These are phyloP conservation scores for Lactuca saligna DNA, from an alignment of 129 eudicot species.

Conservation along the genomic window DNA sequence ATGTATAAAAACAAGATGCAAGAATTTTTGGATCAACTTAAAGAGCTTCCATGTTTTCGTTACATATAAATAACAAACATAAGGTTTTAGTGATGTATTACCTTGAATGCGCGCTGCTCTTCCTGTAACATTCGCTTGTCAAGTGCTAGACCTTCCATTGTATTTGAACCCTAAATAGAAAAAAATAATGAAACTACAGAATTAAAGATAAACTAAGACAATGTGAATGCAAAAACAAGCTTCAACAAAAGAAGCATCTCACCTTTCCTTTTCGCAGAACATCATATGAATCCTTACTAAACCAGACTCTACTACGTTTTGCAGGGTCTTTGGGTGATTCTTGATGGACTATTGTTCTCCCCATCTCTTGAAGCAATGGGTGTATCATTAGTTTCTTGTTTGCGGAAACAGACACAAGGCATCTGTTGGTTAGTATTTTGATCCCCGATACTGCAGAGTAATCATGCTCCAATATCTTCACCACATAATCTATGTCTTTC, in stretches of 20 bases:
- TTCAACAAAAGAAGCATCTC: background rate
- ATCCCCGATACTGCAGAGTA: constrained; percentile 30
- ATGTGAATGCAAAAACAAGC: too few relatives aligned
- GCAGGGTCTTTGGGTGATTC: too few relatives aligned
- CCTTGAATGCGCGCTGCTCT: background rate
- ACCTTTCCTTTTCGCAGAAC: background rate
- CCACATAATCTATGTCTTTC: constrained; percentile 17
- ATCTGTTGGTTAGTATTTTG: constrained; percentile 29
- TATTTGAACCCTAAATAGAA: constrained; percentile 8
- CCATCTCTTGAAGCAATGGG: background rate
- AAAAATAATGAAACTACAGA: background rate
- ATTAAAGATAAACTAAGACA: too few relatives aligned
- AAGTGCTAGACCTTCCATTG: constrained; percentile 19
- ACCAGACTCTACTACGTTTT: too few relatives aligned
- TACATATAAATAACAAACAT: too few relatives aligned
- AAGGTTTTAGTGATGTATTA: background rate
- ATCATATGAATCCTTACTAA: too few relatives aligned
- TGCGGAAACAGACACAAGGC: constrained; percentile 17
- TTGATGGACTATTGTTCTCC: too few relatives aligned
- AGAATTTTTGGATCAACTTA: too few relatives aligned
- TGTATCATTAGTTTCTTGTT: constrained; percentile 9
- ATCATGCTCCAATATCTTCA: constrained; percentile 21
- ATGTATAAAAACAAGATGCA: too few relatives aligned
- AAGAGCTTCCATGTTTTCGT: background rate
- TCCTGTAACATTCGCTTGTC: constrained; percentile 6